Evolutionary conservation across 1,284 basidiomycete genomes (phyloP).

Genomic region (Naganishia cerealis): DNA sequence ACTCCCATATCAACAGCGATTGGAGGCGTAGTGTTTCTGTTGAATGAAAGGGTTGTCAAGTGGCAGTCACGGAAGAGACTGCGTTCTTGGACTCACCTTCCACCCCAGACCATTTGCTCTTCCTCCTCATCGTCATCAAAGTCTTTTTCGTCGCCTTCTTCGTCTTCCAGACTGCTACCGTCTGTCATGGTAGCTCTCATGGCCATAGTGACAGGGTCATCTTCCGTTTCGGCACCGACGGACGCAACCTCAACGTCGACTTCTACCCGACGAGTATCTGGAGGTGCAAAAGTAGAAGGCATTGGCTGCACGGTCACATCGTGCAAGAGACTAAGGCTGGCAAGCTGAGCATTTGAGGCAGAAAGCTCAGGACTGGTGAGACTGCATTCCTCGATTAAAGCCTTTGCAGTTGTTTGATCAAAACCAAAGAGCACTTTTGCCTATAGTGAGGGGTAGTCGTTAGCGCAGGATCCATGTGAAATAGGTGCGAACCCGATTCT

Average conservation of each 20-base stretch:
- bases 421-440: constrained; percentile 18
- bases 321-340: not conserved
- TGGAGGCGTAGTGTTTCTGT: constrained; percentile 28
- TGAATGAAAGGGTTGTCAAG: constrained; percentile 25
- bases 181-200: constrained; percentile 65
- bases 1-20: not conserved
- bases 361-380: not conserved
- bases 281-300: not conserved
- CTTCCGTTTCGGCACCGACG: constrained; percentile 69
- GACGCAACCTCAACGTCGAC: constrained; percentile 66
- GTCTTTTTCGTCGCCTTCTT: constrained; percentile 58
- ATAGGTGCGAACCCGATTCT: not conserved
- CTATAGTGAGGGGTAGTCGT: not conserved
- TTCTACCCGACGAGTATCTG: constrained; percentile 17
- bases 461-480: constrained; percentile 32
- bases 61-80: not conserved
- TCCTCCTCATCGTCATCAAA: constrained; percentile 43
- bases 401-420: not conserved
- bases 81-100: constrained; percentile 12
- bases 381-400: not conserved
- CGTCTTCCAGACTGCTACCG: constrained; percentile 54
- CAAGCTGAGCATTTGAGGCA: not conserved
- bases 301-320: not conserved
- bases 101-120: constrained; percentile 46
- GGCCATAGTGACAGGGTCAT: constrained; percentile 75